Percentiles rank a stretch among this genome's conserved stretches.
phyloP scores from a whole-genome alignment of 1,139 yeast genomes.

The Protomyces inouyei region DNA sequence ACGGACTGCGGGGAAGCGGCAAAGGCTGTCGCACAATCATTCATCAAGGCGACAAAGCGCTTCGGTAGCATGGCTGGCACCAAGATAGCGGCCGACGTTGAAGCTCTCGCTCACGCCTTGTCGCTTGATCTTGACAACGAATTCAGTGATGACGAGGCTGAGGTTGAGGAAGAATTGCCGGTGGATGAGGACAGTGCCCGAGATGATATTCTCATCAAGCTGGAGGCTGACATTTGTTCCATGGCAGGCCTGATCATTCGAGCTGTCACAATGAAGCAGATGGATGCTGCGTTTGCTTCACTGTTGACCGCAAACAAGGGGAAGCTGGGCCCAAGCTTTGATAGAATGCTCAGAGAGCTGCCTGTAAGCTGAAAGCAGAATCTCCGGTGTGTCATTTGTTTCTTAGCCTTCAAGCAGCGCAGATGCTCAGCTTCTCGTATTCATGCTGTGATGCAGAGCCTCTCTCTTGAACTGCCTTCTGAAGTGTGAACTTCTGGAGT shows the following conservation, averaged over 20 bases:
- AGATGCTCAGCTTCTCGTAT: too few species aligned
- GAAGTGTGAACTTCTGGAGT: too few species aligned
- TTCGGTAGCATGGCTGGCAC: not conserved
- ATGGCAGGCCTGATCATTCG: conserved; percentile 32
- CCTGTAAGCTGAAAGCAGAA: conserved; percentile 33
- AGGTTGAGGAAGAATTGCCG: conserved; percentile 7
- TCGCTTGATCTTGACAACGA: conserved; percentile 19
- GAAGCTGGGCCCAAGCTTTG: conserved; percentile 25
- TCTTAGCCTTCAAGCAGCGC: too few species aligned
- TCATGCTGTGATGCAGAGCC: too few species aligned
- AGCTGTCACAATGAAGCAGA: conserved; percentile 29
- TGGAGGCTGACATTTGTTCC: conserved; percentile 30
- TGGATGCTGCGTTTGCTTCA: conserved; percentile 18
- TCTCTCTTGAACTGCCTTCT: too few species aligned
- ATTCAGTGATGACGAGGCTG: conserved; percentile 23
- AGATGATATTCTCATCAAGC: conserved; percentile 5
- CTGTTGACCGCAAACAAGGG: conserved; percentile 22
- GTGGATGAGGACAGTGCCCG: not conserved
- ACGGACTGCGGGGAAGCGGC: not conserved
- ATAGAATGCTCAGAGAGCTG: conserved; percentile 35
- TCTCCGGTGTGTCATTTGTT: too few species aligned
- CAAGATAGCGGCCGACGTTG: not conserved
- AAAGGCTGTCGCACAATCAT: not conserved
- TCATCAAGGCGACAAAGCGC: not conserved
- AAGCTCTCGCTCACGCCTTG: not conserved